phyloP scores from a whole-genome alignment of 2,329 filamentous ascomycete genomes.

The Penicillium rolfsii region DNA sequence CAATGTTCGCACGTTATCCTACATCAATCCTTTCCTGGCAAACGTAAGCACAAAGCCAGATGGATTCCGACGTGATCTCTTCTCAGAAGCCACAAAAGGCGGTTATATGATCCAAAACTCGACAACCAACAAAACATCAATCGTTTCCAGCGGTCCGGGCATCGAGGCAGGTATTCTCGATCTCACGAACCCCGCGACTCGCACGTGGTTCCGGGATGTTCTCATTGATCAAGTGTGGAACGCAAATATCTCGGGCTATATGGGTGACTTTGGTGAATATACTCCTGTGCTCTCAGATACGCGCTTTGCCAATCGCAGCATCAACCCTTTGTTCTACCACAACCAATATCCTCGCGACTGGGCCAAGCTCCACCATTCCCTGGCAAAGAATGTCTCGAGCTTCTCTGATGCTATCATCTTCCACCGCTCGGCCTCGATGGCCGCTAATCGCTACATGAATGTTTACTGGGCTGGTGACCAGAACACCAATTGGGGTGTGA shows the following conservation, averaged over 20 bases:
- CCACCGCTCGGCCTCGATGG: conserved; percentile 41
- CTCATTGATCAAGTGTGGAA: conserved; percentile 40
- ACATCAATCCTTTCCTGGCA: conserved; percentile 42
- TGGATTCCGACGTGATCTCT: conserved; percentile 38
- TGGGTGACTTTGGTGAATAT: conserved; percentile 46
- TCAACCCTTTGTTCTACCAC: conserved; percentile 38
- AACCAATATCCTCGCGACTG: conserved; percentile 42
- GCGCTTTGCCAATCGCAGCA: conserved; percentile 32
- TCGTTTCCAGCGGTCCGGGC: conserved; percentile 43
- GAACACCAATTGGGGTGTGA: conserved; percentile 38
- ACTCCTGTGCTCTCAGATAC: conserved; percentile 35
- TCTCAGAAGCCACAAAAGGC: conserved; percentile 35
- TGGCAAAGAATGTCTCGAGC: conserved; percentile 33
- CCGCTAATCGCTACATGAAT: conserved; percentile 39
- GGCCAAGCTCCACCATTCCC: conserved; percentile 37
- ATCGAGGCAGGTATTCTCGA: conserved; percentile 44
- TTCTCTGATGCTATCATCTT: conserved; percentile 39
- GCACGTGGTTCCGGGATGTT: conserved; percentile 40
- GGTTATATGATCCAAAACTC: conserved; percentile 41
- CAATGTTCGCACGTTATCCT: conserved; percentile 36
- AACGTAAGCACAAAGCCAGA: conserved; percentile 41
- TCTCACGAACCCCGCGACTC: conserved; percentile 39
- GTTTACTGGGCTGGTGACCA: conserved; percentile 47
- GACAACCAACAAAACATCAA: conserved; percentile 37
- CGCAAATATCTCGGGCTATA: conserved; percentile 41